These are phyloP conservation scores for Populus hybrid DNA, from an alignment of 441 rosid species.

Conservation along the genomic window DNA sequence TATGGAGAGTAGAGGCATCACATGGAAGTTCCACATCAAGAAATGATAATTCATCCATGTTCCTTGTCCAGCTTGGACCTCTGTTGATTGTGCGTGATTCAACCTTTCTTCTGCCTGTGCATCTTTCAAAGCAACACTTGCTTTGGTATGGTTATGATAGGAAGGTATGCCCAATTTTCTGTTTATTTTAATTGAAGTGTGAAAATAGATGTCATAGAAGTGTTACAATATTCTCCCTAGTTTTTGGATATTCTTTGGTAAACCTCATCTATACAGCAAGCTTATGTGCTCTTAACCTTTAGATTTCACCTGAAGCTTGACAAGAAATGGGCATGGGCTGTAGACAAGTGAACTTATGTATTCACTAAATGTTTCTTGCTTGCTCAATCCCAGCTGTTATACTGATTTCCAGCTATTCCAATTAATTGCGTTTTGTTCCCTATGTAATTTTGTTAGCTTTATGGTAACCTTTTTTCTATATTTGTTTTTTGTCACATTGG, in stretches of 20 bases:
- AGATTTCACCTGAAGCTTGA: not conserved
- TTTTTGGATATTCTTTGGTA: not conserved
- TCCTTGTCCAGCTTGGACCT: conserved; percentile 93
- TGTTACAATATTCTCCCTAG: not conserved
- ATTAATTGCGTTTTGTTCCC: not conserved
- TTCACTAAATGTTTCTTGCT: not conserved
- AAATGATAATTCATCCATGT: conserved; percentile 74
- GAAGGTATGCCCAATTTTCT: conserved; percentile 51
- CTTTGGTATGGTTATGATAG: conserved; percentile 98
- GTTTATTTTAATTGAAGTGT: conserved; percentile 1
- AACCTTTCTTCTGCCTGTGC: conserved; percentile 87
- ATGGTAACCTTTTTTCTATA: not conserved
- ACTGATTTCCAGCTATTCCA: not conserved
- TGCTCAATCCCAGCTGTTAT: not conserved
- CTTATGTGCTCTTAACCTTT: not conserved
- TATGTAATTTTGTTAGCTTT: not conserved
- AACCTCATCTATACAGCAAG: not conserved
- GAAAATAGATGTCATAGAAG: not conserved
- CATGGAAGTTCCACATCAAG: conserved; percentile 61
- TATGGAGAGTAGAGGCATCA: conserved; percentile 96
- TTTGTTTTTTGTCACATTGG: not conserved
- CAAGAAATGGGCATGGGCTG: not conserved
- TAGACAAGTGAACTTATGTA: not conserved
- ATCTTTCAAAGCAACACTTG: conserved; percentile 91
- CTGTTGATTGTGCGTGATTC: conserved; percentile 79